A percentile compares a stretch with the other conserved stretches of the same genome.
Evolutionary conservation across 345 rosid genomes (phyloP).

Genomic region (Angophora floribunda): DNA sequence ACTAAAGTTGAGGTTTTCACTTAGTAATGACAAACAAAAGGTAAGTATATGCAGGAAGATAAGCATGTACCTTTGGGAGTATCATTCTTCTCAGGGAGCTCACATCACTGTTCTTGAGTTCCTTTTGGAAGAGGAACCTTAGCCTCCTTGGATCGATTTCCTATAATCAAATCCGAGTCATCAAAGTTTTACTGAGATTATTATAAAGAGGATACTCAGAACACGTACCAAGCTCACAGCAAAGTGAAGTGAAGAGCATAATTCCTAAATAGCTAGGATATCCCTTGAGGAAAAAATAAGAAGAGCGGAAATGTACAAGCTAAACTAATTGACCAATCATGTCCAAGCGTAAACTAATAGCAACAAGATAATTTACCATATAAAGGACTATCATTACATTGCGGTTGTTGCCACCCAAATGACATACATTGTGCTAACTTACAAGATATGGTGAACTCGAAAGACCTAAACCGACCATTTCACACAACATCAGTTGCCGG

Average conservation of each 20-base stretch:
- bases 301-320: background rate
- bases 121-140: constrained; percentile 85
- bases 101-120: constrained; percentile 93
- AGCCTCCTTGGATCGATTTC: constrained; percentile 59
- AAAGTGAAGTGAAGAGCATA: background rate
- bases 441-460: background rate
- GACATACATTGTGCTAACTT: background rate
- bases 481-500: background rate
- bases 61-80: constrained; percentile 73
- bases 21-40: background rate
- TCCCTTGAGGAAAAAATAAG: background rate
- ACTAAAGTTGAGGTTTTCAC: background rate
- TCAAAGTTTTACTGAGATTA: background rate
- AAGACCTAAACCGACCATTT: background rate
- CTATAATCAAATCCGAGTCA: constrained; percentile 7
- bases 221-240: background rate
- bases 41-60: background rate
- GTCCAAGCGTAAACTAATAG: background rate
- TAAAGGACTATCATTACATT: background rate
- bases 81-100: constrained; percentile 84
- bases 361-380: background rate
- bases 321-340: background rate
- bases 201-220: background rate
- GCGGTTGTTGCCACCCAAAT: background rate
- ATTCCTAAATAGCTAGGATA: background rate